Evolutionary conservation across 2,329 filamentous ascomycete genomes (phyloP).

Genomic region (Colletotrichum theobromicola): DNA sequence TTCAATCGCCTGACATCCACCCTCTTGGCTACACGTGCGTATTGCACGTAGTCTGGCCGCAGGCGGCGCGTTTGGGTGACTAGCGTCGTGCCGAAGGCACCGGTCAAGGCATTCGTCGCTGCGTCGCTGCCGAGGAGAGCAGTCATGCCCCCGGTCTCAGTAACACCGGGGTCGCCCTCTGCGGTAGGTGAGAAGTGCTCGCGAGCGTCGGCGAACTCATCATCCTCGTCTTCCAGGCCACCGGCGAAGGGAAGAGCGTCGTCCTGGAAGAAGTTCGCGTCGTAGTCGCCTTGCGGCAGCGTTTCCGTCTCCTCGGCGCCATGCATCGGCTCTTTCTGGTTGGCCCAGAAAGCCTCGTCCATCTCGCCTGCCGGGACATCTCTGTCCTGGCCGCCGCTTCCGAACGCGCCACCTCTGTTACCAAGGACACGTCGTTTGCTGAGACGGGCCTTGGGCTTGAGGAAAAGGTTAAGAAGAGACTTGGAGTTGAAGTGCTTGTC

Average conservation of each 20-base stretch:
- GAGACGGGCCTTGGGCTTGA: constrained; percentile 91
- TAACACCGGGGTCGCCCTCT: constrained; percentile 53
- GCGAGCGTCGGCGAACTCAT: constrained; percentile 81
- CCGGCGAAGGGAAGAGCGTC: constrained; percentile 74
- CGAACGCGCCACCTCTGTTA: constrained; percentile 44
- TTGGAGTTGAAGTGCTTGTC: constrained; percentile 98
- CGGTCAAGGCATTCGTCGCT: constrained; percentile 47
- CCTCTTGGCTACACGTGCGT: constrained; percentile 73
- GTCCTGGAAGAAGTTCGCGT: constrained; percentile 97
- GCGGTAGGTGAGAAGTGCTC: constrained; percentile 77
- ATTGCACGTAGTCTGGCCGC: constrained; percentile 73
- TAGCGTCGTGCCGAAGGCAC: constrained; percentile 69
- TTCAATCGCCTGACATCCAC: constrained; percentile 73
- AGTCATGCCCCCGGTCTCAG: constrained; percentile 51
- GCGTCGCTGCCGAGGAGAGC: constrained; percentile 57
- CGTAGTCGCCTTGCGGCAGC: constrained; percentile 78
- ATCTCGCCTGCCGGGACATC: constrained; percentile 76
- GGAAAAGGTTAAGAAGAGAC: constrained; percentile 85
- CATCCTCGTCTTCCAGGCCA: constrained; percentile 64
- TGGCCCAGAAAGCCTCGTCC: constrained; percentile 96
- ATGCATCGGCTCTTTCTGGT: constrained; percentile 61
- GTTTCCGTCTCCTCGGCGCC: constrained; percentile 57
- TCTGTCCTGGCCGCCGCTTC: constrained; percentile 47
- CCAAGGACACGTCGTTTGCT: constrained; percentile 66
- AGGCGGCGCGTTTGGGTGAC: constrained; percentile 69